Evolutionary conservation across 2,329 filamentous ascomycete species (phyloP).

Genomic region (Aspergillus eucalypticola): DNA sequence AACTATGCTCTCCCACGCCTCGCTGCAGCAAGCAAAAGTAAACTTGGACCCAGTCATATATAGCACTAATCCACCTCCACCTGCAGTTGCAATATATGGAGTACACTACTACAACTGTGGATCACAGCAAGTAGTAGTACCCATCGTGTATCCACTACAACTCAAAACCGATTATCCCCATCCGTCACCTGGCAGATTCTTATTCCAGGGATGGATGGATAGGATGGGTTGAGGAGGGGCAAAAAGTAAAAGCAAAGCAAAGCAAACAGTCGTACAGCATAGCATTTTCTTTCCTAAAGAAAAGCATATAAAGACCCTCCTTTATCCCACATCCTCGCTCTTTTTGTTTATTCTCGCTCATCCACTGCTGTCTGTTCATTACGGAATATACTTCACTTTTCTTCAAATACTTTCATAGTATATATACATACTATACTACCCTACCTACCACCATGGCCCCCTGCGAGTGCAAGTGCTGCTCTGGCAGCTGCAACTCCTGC

Average conservation of each 20-base stretch:
- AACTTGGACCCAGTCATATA: not conserved
- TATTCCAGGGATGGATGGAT: no score
- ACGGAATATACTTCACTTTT: no score
- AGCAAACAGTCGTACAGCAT: not conserved
- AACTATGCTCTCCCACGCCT: not conserved
- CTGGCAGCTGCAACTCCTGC: constrained; percentile 8
- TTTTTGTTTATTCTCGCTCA: not conserved
- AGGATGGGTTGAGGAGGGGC: not conserved
- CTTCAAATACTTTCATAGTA: not conserved
- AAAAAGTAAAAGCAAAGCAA: not conserved
- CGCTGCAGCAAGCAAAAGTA: not conserved
- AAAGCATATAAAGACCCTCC: not conserved
- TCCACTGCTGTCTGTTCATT: not conserved
- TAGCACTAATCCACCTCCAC: not conserved
- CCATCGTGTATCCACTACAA: no score
- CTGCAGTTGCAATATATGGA: not conserved
- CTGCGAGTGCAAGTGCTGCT: constrained; percentile 8
- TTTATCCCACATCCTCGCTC: not conserved
- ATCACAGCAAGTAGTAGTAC: no score
- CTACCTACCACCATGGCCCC: not conserved
- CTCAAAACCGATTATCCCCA: no score
- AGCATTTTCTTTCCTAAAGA: not conserved
- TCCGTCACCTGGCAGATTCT: no score
- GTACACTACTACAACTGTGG: no score
- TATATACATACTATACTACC: not conserved